phyloP scores from a whole-genome alignment of 371 early-diverging fungal species.

The Saksenaea vasiformis region DNA sequence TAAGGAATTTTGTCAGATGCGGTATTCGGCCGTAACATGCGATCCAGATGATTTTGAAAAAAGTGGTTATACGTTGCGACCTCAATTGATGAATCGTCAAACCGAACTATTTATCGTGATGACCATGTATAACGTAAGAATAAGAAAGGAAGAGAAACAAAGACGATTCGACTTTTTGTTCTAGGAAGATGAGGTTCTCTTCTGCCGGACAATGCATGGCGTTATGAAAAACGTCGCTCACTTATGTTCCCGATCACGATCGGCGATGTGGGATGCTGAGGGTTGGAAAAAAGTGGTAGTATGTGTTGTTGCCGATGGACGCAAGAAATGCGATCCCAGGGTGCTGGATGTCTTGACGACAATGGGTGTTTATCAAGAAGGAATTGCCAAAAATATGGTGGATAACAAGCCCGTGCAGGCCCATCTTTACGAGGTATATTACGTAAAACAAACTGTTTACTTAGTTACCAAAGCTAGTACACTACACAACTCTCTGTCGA shows the following conservation, averaged over 20 bases:
- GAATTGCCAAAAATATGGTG: slow-evolving; percentile 65
- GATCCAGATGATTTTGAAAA: slow-evolving; percentile 59
- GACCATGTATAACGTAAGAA: slow-evolving; percentile 66
- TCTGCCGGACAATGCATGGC: slow-evolving; percentile 75
- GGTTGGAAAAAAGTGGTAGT: slow-evolving; percentile 87
- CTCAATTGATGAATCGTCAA: slow-evolving; percentile 42
- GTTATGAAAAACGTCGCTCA: slow-evolving; percentile 82
- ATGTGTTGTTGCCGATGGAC: slow-evolving; percentile 85
- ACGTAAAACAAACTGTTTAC: not conserved
- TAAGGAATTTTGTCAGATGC: slow-evolving; percentile 67
- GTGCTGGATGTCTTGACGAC: slow-evolving; percentile 59
- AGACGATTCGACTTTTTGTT: not conserved
- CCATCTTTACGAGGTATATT: slow-evolving; percentile 73
- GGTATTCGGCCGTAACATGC: slow-evolving; percentile 74
- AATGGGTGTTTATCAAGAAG: slow-evolving; percentile 77
- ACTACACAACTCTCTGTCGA: slow-evolving; percentile 87
- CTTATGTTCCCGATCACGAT: slow-evolving; percentile 64
- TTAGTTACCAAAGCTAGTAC: slow-evolving; percentile 48
- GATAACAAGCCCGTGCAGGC: slow-evolving; percentile 64
- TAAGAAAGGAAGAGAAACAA: not conserved
- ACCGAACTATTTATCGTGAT: slow-evolving; percentile 70
- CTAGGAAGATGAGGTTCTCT: slow-evolving; percentile 64
- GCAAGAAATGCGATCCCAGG: slow-evolving; percentile 63
- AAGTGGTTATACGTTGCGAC: slow-evolving; percentile 51
- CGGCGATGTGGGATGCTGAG: slow-evolving; percentile 69